Conservation (phyloP, 2,329 filamentous ascomycete genomes). For the Scedosporium minutisporum region DNA sequence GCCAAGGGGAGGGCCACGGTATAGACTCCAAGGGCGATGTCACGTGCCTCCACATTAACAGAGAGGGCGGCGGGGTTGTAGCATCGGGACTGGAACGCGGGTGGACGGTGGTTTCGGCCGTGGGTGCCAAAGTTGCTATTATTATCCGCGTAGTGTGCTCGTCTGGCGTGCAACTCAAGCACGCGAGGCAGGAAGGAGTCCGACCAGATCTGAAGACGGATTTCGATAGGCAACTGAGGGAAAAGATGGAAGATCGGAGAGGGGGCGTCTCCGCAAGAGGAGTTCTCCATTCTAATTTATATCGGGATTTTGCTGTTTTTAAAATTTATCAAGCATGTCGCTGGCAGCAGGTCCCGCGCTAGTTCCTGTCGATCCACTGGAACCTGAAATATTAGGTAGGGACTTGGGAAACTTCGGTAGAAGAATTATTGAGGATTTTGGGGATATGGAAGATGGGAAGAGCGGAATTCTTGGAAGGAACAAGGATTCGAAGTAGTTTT, state of each 20-base stretch:
- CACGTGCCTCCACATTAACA: background rate
- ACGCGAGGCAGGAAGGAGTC: background rate
- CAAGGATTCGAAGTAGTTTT: no score
- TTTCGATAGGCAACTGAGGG: background rate
- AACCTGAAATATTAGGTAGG: no score
- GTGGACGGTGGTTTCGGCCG: background rate
- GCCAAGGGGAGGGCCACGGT: background rate
- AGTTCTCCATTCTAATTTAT: no score
- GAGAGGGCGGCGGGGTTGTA: background rate
- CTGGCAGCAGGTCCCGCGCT: no score
- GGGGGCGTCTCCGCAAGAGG: no score
- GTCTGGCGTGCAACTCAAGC: constrained; percentile 2
- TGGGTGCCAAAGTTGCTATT: background rate
- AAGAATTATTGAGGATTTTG: no score
- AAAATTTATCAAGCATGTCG: no score
- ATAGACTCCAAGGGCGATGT: background rate
- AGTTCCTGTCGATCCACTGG: no score
- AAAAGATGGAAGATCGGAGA: background rate
- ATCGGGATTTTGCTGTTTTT: no score
- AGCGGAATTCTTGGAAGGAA: no score
- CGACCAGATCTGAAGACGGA: constrained; percentile 3
- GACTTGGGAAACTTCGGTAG: no score
- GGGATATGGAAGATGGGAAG: no score
- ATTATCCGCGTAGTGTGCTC: background rate
- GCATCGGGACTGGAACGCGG: background rate